These are phyloP conservation scores for Candida sanyaensis DNA, from an alignment of 1,139 yeast species.

Conservation along the genomic window DNA sequence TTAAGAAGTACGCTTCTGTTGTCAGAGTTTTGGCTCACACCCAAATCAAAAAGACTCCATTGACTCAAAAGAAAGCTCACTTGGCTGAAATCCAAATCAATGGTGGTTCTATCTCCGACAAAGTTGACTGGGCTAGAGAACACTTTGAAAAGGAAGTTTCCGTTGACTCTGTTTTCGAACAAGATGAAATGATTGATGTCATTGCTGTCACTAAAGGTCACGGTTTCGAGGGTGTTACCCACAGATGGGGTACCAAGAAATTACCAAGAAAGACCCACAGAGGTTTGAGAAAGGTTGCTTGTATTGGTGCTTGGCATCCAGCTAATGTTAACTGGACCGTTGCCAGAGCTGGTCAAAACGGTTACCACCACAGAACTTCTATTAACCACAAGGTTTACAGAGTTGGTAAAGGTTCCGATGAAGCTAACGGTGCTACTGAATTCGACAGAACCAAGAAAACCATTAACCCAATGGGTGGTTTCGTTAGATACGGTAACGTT, in stretches of 20 bases:
- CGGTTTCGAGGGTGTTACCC: slow-evolving; percentile 99
- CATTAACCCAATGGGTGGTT: slow-evolving; percentile 99
- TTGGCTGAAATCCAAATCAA: slow-evolving; percentile 99
- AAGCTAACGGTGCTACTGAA: slow-evolving; percentile 91
- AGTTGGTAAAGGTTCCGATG: slow-evolving; percentile 96
- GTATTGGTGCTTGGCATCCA: slow-evolving; percentile 99
- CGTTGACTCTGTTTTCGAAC: slow-evolving; percentile 95
- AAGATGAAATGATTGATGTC: slow-evolving; percentile 97
- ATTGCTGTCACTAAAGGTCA: slow-evolving; percentile 99
- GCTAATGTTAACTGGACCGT: slow-evolving; percentile 99
- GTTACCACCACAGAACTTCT: slow-evolving; percentile 99
- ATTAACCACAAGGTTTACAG: slow-evolving; percentile 99
- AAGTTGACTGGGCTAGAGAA: slow-evolving; percentile 98
- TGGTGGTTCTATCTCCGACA: slow-evolving; percentile 98
- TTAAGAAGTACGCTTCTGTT: slow-evolving; percentile 96
- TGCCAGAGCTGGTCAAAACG: slow-evolving; percentile 99
- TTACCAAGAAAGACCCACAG: slow-evolving; percentile 99
- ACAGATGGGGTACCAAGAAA: slow-evolving; percentile 99
- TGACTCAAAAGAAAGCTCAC: slow-evolving; percentile 99
- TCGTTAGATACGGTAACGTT: slow-evolving; percentile 98
- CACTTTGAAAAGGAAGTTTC: slow-evolving; percentile 99
- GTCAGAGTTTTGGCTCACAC: slow-evolving; percentile 99
- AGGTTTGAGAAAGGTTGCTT: slow-evolving; percentile 99
- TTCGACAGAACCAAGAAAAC: slow-evolving; percentile 99
- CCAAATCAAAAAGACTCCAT: slow-evolving; percentile 99